Conservation (phyloP, 2,329 filamentous ascomycete species). For the Claviceps capensis region DNA sequence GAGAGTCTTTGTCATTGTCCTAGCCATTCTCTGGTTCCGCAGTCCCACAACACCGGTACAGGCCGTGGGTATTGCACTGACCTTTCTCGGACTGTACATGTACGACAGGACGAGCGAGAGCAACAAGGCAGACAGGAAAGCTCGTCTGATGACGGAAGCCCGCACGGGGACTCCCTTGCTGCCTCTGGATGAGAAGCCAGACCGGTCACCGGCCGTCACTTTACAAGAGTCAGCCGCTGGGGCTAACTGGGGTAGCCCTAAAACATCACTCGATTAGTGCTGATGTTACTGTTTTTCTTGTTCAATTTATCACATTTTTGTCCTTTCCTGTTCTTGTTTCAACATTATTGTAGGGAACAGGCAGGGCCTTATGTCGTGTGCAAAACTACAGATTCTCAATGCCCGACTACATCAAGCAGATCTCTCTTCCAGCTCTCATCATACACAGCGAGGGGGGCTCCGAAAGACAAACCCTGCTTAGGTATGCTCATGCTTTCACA, state of each 20-base stretch:
- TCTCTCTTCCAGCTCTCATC: too few species aligned
- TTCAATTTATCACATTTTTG: not conserved
- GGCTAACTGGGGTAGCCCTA: conserved; percentile 28
- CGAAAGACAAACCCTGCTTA: too few species aligned
- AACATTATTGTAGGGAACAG: too few species aligned
- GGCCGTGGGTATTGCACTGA: conserved; percentile 72
- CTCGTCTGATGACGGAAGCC: conserved; percentile 44
- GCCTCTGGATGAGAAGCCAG: conserved; percentile 41
- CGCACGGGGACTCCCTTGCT: conserved; percentile 38
- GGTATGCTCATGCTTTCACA: too few species aligned
- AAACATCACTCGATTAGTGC: conserved; percentile 40
- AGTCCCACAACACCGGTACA: conserved; percentile 76
- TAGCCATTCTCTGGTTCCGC: conserved; percentile 93
- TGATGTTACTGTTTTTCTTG: not conserved
- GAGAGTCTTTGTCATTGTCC: conserved; percentile 89
- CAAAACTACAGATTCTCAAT: too few species aligned
- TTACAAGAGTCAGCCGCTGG: conserved; percentile 7
- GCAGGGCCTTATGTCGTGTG: too few species aligned
- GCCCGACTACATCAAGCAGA: too few species aligned
- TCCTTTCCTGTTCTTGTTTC: not conserved
- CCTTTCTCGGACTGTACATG: conserved; percentile 83
- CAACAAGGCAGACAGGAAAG: conserved; percentile 74
- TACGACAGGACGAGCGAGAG: conserved; percentile 88
- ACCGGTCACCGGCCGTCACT: not conserved
- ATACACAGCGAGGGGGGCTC: too few species aligned